These are phyloP conservation scores for Auriscalpium orientale DNA, from an alignment of 768 basidiomycete species.

Conservation along the genomic window DNA sequence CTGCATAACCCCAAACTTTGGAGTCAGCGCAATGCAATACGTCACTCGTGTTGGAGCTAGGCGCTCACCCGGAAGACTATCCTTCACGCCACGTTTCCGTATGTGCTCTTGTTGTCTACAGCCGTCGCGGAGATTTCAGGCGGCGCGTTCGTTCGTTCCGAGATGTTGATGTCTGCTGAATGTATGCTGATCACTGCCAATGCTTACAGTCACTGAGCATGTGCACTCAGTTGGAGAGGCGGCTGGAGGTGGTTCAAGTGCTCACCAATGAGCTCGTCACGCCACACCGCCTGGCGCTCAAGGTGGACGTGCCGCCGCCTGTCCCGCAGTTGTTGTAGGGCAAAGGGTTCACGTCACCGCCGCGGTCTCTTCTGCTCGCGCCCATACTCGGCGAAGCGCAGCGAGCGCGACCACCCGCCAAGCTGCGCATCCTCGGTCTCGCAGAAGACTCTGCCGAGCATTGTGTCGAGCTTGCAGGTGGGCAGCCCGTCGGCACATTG, in stretches of 20 bases:
- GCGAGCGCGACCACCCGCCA: too few relatives aligned
- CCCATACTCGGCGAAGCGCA: constrained; percentile 12
- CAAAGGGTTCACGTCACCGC: constrained; percentile 16
- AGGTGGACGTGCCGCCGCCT: constrained; percentile 51
- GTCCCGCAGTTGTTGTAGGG: constrained; percentile 19
- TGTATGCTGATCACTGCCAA: not conserved
- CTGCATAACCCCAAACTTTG: too few relatives aligned
- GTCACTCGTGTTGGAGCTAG: constrained; percentile 14
- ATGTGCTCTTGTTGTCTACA: not conserved
- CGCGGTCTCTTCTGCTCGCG: constrained; percentile 16
- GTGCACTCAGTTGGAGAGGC: constrained; percentile 3
- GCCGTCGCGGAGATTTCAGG: constrained; percentile 6
- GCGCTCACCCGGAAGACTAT: constrained; percentile 3
- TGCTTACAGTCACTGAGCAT: not conserved
- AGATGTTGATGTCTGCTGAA: constrained; percentile 12
- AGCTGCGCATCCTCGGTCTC: too few relatives aligned
- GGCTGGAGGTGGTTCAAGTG: constrained; percentile 17
- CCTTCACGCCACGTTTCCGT: not conserved
- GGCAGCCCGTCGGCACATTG: constrained; percentile 11
- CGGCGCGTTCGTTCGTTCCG: constrained; percentile 14
- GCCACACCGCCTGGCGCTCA: constrained; percentile 49
- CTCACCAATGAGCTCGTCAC: constrained; percentile 26
- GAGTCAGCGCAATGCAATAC: constrained; percentile 17
- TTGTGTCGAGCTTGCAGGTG: constrained; percentile 8
- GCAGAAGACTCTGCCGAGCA: too few relatives aligned